Evolutionary conservation across 306 rosid genomes (phyloP), one percentile per base, ranked within the genome.

Genomic region (Hylodesmum podocarpum): DNA sequence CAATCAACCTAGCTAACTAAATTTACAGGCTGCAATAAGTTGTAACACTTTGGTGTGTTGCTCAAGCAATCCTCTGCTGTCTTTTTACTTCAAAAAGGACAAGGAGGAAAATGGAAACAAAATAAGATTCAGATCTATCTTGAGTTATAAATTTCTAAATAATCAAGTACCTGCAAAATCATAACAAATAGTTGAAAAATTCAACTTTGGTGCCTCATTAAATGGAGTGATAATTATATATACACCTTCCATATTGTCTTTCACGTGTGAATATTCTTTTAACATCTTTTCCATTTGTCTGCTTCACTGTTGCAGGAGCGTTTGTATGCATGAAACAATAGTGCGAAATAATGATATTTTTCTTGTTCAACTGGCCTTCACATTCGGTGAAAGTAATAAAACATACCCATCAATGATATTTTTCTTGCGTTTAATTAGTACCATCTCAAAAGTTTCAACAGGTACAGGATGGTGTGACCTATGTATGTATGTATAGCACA

Each of bases 181-280:
- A 66, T 65, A 1, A 57, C 41, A 64, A 55, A 58, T 47, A 55
- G 65, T 72, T 77, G 82, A 77, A 47, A 55, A 15, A 57, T 77
- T 66, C 72, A 82, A 27, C 50, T 41, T 64, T 58, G 15, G 22
- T 21, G 50, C 22, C 66, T 66, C 77, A 73, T 19, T 47, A 41
- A 66, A 83, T 67, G 79, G 31, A 49, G 50, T 58, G 39, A 64
- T 41, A 75, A 40, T 62, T 13, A 77, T 53, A 62, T 66, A 49
- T n/a, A 5, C 33, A 73, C 68, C 77, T 66, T 73, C 77, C 67
- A 47, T 7, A 5, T 73, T 67, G 83, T 78, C 83, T 28, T 78
- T 83, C 86, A 78, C 78, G 68, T 74, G 78, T 73, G 27, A 83
- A 83, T 83, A 83, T 83, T 73, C 76, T 54, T 58, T 29, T 18